Evolutionary conservation across 1,284 basidiomycete genomes (phyloP).

Genomic region (Uromyces viciae-fabae): DNA sequence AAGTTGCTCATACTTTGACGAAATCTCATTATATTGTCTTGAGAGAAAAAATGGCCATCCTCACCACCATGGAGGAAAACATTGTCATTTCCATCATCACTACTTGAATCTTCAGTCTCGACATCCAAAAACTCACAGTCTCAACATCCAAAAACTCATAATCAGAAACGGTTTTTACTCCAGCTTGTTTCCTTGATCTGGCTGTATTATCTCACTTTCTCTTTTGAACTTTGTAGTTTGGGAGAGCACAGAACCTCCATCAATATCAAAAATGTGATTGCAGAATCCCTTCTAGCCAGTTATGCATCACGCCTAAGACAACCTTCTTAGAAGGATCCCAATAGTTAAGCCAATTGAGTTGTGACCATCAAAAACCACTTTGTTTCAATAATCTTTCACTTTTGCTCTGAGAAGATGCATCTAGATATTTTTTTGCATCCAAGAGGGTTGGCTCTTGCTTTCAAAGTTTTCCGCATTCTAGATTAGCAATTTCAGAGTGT

Average conservation of each 20-base stretch:
- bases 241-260: neutral
- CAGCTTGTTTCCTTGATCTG: too few relatives aligned
- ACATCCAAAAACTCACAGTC: neutral
- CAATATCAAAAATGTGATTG: neutral
- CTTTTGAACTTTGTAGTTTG: neutral
- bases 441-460: neutral
- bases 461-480: neutral
- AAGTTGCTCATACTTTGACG: neutral
- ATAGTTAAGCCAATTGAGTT: constrained; percentile 2
- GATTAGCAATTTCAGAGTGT: neutral
- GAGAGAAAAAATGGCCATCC: neutral
- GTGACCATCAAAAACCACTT: constrained; percentile 3
- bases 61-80: neutral
- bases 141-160: too few relatives aligned
- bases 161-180: too few relatives aligned
- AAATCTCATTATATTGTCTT: constrained; percentile 4
- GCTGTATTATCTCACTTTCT: neutral
- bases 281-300: constrained; percentile 13
- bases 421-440: neutral
- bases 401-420: neutral
- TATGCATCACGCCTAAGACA: constrained; percentile 11
- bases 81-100: neutral
- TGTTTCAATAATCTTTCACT: neutral
- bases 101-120: neutral
- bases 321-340: neutral